Evolutionary conservation across 1,284 basidiomycete species (phyloP).

Genomic region (Somion occarium): DNA sequence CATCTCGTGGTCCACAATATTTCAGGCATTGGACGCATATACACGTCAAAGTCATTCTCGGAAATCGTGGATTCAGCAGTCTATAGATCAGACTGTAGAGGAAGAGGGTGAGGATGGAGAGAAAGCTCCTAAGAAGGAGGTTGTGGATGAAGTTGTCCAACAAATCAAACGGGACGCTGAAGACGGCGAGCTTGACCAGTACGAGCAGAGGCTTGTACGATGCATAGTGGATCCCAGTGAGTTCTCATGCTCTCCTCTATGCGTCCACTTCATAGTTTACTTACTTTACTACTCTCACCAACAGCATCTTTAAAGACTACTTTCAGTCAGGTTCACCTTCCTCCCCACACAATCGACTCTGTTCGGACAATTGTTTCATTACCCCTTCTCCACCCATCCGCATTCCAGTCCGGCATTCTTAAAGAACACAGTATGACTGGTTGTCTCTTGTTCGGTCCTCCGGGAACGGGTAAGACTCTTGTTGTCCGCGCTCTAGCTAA

Average conservation of each 20-base stretch:
- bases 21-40: constrained; percentile 57
- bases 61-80: constrained; percentile 58
- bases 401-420: constrained; percentile 88
- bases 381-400: constrained; percentile 84
- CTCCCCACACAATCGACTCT: constrained; percentile 80
- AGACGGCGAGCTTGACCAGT: constrained; percentile 66
- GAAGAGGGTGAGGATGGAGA: constrained; percentile 40
- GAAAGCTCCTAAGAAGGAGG: constrained; percentile 30
- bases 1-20: constrained; percentile 61
- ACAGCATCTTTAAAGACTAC: constrained; percentile 66
- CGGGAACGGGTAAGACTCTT: constrained; percentile 89
- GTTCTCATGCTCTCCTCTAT: too few species aligned
- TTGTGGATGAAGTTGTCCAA: constrained; percentile 71
- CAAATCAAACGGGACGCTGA: constrained; percentile 68
- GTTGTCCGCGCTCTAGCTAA: constrained; percentile 89
- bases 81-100: constrained; percentile 36
- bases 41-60: constrained; percentile 46
- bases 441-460: constrained; percentile 86
- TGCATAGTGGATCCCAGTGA: constrained; percentile 81
- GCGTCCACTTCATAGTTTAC: constrained; percentile 11
- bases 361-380: constrained; percentile 89
- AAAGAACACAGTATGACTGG: constrained; percentile 89
- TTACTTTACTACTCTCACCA: too few species aligned
- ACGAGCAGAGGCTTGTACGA: constrained; percentile 73
- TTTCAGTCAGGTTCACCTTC: constrained; percentile 86